These are phyloP conservation scores for Baeospora myosura DNA, from an alignment of 1,284 basidiomycete genomes.

Conservation along the genomic window DNA sequence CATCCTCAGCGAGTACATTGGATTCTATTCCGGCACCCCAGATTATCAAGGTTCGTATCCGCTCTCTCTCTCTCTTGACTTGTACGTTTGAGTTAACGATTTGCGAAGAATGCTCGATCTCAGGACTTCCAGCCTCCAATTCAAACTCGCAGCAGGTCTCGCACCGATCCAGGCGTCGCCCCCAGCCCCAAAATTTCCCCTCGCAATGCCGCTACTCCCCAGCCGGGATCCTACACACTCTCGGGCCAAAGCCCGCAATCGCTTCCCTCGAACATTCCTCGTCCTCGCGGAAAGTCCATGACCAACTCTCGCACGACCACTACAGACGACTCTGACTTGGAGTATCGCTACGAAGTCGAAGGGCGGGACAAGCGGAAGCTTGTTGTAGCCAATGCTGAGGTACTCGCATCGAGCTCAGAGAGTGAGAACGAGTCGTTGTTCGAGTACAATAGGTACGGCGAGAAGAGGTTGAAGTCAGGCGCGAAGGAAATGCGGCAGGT, in stretches of 20 bases:
- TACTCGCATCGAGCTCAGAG: constrained; percentile 36
- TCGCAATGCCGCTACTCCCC: constrained; percentile 12
- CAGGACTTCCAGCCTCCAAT: constrained; percentile 5
- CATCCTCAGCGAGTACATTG: constrained; percentile 7
- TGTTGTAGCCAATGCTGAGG: constrained; percentile 46
- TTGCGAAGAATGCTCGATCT: constrained; percentile 7
- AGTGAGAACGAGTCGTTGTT: constrained; percentile 32
- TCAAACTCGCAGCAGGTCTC: constrained; percentile 23
- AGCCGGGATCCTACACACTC: constrained; percentile 8
- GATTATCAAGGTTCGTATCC: constrained; percentile 6
- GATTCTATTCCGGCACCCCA: constrained; percentile 6
- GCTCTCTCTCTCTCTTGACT: neutral
- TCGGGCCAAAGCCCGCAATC: constrained; percentile 1
- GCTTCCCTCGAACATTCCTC: constrained; percentile 34
- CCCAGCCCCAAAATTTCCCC: constrained; percentile 15
- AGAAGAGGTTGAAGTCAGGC: too few relatives aligned
- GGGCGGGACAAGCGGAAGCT: constrained; percentile 33
- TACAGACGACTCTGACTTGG: constrained; percentile 37
- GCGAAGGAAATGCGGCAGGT: too few relatives aligned
- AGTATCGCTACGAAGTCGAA: constrained; percentile 30
- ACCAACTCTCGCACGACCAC: constrained; percentile 12
- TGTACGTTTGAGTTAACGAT: neutral
- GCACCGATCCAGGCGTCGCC: constrained; percentile 32
- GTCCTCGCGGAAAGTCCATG: constrained; percentile 18
- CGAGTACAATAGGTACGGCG: constrained; percentile 8